Evolutionary conservation across 805 yeast genomes (phyloP), one percentile per base, ranked within the genome.

Genomic region (Candida michaelii): DNA sequence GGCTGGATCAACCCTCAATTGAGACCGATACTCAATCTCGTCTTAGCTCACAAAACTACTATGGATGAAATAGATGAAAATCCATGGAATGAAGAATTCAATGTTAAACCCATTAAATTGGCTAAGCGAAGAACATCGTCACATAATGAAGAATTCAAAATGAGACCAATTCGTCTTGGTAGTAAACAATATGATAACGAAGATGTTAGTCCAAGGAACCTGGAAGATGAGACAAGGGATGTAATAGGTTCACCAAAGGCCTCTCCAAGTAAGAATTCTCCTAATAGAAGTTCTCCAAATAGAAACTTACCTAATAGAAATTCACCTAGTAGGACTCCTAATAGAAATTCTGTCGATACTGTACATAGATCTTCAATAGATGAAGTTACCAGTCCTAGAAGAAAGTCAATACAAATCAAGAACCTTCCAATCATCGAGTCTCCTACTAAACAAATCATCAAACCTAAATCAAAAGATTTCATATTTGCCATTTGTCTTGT

Each of bases 401-500:
- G 56, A 36, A 46, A 52, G 36, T 55, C 70, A 5, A 61, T 69
- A 27, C 69, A 62, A 40, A 63, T 69, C 47, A 64, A 62, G 36
- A 68, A 65, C 49, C 52, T 69, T 8, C 73, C 73, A 8, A 65
- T 65, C 1, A 54, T 58, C 9, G 50, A 47, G 17, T 43, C 48
- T 14, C 46, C 48, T 9, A 46, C 48, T 5, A 45, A 40, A 31
- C 36, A 40, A 2, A 30, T 40, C n/a, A 30, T 30, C 18, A 40
- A 46, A 23, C 41, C 40, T 2, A 43, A 49, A 17, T 43, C 55
- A 3, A 43, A 48, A 37, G 71, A 68, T 45, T 59, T 81, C 52
- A 76, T 91, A 2, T 82, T 87, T 60, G 97, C 96, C 10, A 77
- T 90, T 3, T 84, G 96, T 50, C 77, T 93, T 11, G 96, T 90